phyloP scores from a whole-genome alignment of 78 protist species.

The Reticulomyxa filosa region DNA sequence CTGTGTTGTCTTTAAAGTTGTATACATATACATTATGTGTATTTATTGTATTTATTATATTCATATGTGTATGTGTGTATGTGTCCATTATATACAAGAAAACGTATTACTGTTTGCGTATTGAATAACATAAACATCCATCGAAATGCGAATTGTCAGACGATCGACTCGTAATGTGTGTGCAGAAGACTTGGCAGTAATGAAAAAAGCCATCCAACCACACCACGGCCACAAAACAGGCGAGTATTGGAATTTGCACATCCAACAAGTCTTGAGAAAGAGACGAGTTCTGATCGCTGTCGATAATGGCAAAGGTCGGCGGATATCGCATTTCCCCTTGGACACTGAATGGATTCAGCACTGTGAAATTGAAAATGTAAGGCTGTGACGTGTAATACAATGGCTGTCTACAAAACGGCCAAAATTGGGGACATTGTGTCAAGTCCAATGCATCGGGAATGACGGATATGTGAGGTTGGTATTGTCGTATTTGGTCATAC shows the following conservation, averaged over 20 bases:
- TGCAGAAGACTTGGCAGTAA: not conserved
- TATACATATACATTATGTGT: too few species aligned
- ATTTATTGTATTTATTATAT: too few species aligned
- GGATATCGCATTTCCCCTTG: not conserved
- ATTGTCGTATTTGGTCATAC: not conserved
- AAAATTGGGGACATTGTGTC: constrained; percentile 45
- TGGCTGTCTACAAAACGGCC: constrained; percentile 81
- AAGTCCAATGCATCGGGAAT: constrained; percentile 35
- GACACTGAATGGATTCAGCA: constrained; percentile 33
- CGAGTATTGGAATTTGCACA: constrained; percentile 14
- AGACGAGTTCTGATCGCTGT: too few species aligned
- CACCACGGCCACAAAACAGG: constrained; percentile 58
- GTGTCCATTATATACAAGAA: too few species aligned
- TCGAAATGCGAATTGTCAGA: too few species aligned
- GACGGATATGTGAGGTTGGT: constrained; percentile 27
- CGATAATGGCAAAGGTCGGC: too few species aligned
- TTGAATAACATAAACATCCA: too few species aligned
- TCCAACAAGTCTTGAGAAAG: too few species aligned
- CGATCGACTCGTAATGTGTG: too few species aligned
- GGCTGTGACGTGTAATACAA: constrained; percentile 46
- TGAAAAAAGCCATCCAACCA: constrained; percentile 39
- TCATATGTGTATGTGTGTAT: too few species aligned
- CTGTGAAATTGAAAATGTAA: constrained; percentile 45
- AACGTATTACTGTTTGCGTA: too few species aligned
- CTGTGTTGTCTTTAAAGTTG: too few species aligned